phyloP scores from a whole-genome alignment of 345 rosid genomes.

The Abelmoschus esculentus region DNA sequence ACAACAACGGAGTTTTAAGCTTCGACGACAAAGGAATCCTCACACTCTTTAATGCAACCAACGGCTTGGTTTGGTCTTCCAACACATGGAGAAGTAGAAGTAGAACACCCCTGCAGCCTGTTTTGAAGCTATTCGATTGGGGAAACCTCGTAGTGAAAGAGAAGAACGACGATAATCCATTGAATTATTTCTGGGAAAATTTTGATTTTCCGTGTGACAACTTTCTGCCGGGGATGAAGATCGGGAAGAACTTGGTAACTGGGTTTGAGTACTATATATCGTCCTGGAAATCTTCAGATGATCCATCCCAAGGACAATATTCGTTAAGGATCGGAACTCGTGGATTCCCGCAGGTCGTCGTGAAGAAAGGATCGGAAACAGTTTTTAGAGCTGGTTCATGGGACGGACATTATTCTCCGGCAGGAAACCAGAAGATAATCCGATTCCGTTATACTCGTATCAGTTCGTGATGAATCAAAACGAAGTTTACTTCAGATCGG shows the following conservation, averaged over 20 bases:
- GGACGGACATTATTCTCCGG: slow-evolving; percentile 23
- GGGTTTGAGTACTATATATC: slow-evolving; percentile 24
- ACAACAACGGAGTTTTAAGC: not conserved
- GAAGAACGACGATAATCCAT: not conserved
- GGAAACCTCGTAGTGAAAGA: slow-evolving; percentile 28
- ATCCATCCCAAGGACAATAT: slow-evolving; percentile 32
- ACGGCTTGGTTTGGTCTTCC: not conserved
- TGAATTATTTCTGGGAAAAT: slow-evolving; percentile 39
- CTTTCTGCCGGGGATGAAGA: slow-evolving; percentile 40
- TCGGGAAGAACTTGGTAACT: slow-evolving; percentile 32
- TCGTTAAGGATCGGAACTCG: slow-evolving; percentile 16
- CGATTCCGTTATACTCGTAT: not conserved
- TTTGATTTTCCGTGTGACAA: slow-evolving; percentile 40
- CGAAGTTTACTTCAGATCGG: slow-evolving; percentile 7
- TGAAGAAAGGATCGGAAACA: slow-evolving; percentile 12
- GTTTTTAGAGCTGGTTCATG: slow-evolving; percentile 32
- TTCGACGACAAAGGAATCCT: not conserved
- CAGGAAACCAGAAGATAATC: not conserved
- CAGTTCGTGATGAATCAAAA: slow-evolving; percentile 11
- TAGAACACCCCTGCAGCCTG: slow-evolving; percentile 9
- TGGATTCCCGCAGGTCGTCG: slow-evolving; percentile 34
- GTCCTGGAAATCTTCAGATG: slow-evolving; percentile 35
- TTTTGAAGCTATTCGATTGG: slow-evolving; percentile 3
- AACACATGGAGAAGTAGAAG: not conserved
- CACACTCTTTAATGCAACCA: not conserved